Conservation (phyloP, 345 rosid genomes). For the Camelina neglecta region DNA sequence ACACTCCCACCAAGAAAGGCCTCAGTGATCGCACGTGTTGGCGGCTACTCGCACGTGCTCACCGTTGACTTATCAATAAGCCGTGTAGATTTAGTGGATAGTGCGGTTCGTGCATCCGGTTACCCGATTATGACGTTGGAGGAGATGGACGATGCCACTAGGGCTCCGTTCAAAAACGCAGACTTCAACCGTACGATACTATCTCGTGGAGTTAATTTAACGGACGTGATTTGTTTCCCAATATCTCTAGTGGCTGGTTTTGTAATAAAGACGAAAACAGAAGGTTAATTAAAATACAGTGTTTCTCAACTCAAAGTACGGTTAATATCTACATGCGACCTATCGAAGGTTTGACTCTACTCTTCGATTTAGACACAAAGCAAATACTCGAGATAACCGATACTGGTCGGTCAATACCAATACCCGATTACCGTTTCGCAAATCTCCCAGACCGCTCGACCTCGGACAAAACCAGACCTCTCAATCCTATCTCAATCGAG, state of each 20-base stretch:
- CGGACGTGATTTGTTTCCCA: conserved; percentile 75
- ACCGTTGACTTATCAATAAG: conserved; percentile 56
- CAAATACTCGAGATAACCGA: conserved; percentile 71
- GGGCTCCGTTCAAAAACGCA: conserved; percentile 63
- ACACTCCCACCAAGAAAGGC: conserved; percentile 68
- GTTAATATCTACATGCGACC: conserved; percentile 94
- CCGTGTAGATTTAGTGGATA: conserved; percentile 42
- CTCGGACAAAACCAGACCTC: conserved; percentile 24
- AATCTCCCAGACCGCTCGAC: background rate
- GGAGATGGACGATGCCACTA: conserved; percentile 65
- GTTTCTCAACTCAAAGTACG: conserved; percentile 74
- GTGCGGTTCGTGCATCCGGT: conserved; percentile 51
- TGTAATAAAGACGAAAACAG: conserved; percentile 63
- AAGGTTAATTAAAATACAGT: conserved; percentile 81
- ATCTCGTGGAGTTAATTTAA: conserved; percentile 68
- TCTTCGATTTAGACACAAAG: conserved; percentile 67
- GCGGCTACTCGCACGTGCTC: conserved; percentile 51
- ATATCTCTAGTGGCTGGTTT: conserved; percentile 78
- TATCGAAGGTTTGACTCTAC: conserved; percentile 84
- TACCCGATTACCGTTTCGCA: conserved; percentile 71
- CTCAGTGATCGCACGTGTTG: conserved; percentile 67
- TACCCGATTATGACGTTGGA: conserved; percentile 82
- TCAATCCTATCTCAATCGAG: conserved; percentile 64
- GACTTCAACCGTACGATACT: conserved; percentile 72
- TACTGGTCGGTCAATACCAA: conserved; percentile 64